phyloP scores from a whole-genome alignment of 768 basidiomycete genomes.

The Leccinum subgranulosum region DNA sequence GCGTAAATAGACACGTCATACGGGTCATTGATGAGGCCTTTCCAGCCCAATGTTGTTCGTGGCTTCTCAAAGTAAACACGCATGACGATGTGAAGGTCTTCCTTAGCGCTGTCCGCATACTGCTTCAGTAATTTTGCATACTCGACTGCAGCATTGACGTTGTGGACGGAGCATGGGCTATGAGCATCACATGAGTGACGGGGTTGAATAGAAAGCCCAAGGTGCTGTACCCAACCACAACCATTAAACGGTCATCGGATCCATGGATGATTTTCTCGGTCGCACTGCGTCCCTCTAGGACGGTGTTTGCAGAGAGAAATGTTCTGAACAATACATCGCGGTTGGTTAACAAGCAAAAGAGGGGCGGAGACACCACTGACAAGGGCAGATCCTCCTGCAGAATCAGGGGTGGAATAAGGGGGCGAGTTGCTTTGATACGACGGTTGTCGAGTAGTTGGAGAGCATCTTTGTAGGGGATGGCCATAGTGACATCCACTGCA shows the following conservation, averaged over 20 bases:
- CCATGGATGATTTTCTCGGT: constrained; percentile 80
- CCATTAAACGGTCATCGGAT: constrained; percentile 88
- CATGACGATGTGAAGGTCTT: constrained; percentile 94
- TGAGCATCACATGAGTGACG: constrained; percentile 2
- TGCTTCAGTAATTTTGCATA: constrained; percentile 77
- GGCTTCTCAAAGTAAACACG: constrained; percentile 98
- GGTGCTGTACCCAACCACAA: constrained; percentile 75
- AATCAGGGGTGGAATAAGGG: constrained; percentile 92
- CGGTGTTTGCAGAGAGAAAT: constrained; percentile 79
- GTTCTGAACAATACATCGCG: constrained; percentile 44
- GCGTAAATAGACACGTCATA: constrained; percentile 6
- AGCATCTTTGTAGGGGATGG: constrained; percentile 77
- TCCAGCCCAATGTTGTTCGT: constrained; percentile 97
- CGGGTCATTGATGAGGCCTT: constrained; percentile 97
- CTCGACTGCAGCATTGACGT: constrained; percentile 79
- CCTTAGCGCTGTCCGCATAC: constrained; percentile 77
- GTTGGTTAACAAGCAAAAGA: background rate
- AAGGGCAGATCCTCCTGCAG: constrained; percentile 90
- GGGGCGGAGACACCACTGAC: constrained; percentile 37
- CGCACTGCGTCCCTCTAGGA: constrained; percentile 77
- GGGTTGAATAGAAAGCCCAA: background rate
- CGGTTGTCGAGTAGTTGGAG: constrained; percentile 80
- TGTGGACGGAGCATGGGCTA: constrained; percentile 94
- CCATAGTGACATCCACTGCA: constrained; percentile 50
- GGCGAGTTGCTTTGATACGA: constrained; percentile 81